phyloP scores from a whole-genome alignment of 106 monocot genomes.

The Dendrobium huoshanense region DNA sequence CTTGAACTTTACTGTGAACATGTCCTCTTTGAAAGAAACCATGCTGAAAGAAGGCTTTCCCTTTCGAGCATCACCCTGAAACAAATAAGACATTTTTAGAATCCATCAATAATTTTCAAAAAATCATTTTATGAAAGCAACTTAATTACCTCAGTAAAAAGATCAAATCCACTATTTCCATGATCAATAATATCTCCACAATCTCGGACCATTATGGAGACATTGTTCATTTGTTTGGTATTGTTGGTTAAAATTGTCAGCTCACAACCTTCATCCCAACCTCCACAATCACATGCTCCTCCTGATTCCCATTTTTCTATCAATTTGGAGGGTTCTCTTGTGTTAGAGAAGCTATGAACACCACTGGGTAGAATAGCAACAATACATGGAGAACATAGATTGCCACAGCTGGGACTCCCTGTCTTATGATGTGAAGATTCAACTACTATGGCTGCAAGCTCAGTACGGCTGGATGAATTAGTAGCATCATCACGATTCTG shows the following conservation, averaged over 20 bases:
- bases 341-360: slow-evolving; percentile 49
- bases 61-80: slow-evolving; percentile 36
- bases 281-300: slow-evolving; percentile 91
- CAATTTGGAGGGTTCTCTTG: slow-evolving; percentile 49
- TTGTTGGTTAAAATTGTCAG: slow-evolving; percentile 43
- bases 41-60: slow-evolving; percentile 49
- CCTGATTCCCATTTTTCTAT: slow-evolving; percentile 82
- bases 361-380: slow-evolving; percentile 57
- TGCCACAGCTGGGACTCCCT: neutral
- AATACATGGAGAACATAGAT: slow-evolving; percentile 14
- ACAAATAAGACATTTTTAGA: neutral
- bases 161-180: slow-evolving; percentile 25
- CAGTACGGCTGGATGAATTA: slow-evolving; percentile 5
- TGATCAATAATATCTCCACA: slow-evolving; percentile 5
- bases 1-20: slow-evolving; percentile 64
- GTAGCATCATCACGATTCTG: slow-evolving; percentile 2
- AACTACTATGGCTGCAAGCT: slow-evolving; percentile 62
- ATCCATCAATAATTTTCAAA: neutral
- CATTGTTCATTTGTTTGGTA: slow-evolving; percentile 6
- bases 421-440: slow-evolving; percentile 12
- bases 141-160: slow-evolving; percentile 48
- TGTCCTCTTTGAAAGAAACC: slow-evolving; percentile 56
- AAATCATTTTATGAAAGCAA: neutral
- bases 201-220: slow-evolving; percentile 3
- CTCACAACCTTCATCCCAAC: slow-evolving; percentile 93